Evolutionary conservation across 257 asterid species (phyloP).

Genomic region (Linaria vulgaris): DNA sequence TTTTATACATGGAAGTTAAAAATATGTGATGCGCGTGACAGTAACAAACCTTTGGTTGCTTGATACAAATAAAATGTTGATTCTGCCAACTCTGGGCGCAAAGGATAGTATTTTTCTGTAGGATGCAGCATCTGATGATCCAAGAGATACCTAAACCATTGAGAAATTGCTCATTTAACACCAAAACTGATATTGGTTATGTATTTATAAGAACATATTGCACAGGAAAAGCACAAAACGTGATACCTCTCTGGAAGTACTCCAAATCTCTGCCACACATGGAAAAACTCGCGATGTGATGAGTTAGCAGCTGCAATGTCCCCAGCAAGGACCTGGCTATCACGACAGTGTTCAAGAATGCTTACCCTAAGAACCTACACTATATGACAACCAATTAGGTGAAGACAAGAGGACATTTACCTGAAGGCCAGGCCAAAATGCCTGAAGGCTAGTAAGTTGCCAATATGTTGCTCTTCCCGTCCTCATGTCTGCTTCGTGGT

Average conservation of each 20-base stretch:
- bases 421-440: slow-evolving; percentile 99
- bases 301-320: slow-evolving; percentile 88
- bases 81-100: slow-evolving; percentile 96
- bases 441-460: slow-evolving; percentile 99
- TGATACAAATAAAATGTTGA: slow-evolving; percentile 95
- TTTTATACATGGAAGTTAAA: neutral
- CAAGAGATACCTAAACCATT: slow-evolving; percentile 64
- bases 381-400: neutral
- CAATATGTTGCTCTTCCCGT: slow-evolving; percentile 93
- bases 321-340: slow-evolving; percentile 83
- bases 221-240: slow-evolving; percentile 7
- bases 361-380: slow-evolving; percentile 13
- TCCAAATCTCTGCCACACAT: slow-evolving; percentile 82
- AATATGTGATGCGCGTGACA: neutral
- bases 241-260: slow-evolving; percentile 89
- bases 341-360: slow-evolving; percentile 30
- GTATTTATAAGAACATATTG: neutral
- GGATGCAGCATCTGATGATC: slow-evolving; percentile 95
- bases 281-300: slow-evolving; percentile 84
- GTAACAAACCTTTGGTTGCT: slow-evolving; percentile 85
- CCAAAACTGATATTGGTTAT: neutral
- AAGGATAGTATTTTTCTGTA: slow-evolving; percentile 94
- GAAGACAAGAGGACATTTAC: slow-evolving; percentile 30
- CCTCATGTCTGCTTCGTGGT: slow-evolving; percentile 99
- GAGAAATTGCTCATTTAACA: slow-evolving; percentile 2